Percentiles rank a stretch among this genome's conserved stretches.
These are phyloP conservation scores for Capronia epimyces DNA, from an alignment of 2,329 filamentous ascomycete genomes.

Conservation along the genomic window DNA sequence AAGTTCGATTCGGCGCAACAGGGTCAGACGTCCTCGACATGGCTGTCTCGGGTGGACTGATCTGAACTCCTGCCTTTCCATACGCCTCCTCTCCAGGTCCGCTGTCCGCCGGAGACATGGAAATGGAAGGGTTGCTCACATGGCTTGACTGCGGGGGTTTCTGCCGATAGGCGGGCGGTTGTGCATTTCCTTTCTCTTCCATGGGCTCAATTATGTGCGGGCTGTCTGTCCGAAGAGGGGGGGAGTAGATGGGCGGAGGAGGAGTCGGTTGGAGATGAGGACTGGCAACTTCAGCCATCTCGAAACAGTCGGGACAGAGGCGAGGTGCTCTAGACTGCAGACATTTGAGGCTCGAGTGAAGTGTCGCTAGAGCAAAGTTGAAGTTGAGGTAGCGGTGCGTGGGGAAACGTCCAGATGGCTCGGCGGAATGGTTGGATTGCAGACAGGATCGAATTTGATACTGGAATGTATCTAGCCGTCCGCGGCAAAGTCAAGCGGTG, in stretches of 20 bases:
- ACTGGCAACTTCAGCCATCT: conserved; percentile 22
- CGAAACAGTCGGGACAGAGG: neutral
- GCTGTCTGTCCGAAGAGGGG: conserved; percentile 32
- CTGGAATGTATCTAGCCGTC: conserved; percentile 12
- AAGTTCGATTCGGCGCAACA: conserved; percentile 13
- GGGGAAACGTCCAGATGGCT: neutral
- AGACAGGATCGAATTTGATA: conserved; percentile 1
- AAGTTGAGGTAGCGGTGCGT: conserved; percentile 1
- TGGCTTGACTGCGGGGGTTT: neutral
- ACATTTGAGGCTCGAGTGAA: conserved; percentile 10
- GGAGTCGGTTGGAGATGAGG: conserved; percentile 34
- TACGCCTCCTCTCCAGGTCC: conserved; percentile 5
- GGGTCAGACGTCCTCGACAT: conserved; percentile 16
- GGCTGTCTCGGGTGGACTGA: conserved; percentile 20
- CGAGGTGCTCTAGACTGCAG: conserved; percentile 4
- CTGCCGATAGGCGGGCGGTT: neutral
- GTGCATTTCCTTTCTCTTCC: conserved; percentile 14
- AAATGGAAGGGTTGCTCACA: conserved; percentile 16
- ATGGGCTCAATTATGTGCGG: conserved; percentile 21
- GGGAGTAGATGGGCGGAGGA: conserved; percentile 42
- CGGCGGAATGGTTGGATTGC: conserved; percentile 1
- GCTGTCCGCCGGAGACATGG: conserved; percentile 10
- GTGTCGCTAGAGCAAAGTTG: neutral
- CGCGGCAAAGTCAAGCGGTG: neutral
- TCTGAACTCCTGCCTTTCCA: conserved; percentile 15